Percentiles rank a stretch among this genome's conserved stretches.
Evolutionary conservation across 495 filamentous ascomycete species (phyloP).

Genomic region (Oidiodendron maius): DNA sequence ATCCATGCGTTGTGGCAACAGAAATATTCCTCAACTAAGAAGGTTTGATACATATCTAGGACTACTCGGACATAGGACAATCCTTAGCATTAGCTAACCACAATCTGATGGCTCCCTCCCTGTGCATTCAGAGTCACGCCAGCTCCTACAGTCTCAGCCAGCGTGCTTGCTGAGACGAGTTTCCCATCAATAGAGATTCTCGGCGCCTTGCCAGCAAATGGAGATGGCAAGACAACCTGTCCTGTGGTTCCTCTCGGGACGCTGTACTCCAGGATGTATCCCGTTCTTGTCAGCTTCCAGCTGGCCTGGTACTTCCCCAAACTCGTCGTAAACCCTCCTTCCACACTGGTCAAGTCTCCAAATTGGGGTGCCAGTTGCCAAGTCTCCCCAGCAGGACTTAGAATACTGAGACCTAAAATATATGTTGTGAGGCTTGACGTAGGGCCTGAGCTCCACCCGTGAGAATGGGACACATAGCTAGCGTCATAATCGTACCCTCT

Average conservation of each 20-base stretch:
- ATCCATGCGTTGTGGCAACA: too few relatives aligned
- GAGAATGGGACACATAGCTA: conserved; percentile 45
- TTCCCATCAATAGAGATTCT: conserved; percentile 23
- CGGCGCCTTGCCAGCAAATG: conserved; percentile 17
- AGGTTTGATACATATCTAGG: background rate
- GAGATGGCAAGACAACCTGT: conserved; percentile 16
- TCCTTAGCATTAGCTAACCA: conserved; percentile 7
- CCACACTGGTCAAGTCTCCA: conserved; percentile 45
- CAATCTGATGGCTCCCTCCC: conserved; percentile 16
- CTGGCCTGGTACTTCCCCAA: conserved; percentile 45
- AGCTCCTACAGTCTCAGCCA: conserved; percentile 3
- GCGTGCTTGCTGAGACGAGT: conserved; percentile 1
- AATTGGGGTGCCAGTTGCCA: conserved; percentile 56
- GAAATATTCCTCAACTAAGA: too few relatives aligned
- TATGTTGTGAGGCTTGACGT: conserved; percentile 52
- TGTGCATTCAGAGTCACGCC: conserved; percentile 4
- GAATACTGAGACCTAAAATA: conserved; percentile 49
- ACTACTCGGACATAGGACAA: background rate
- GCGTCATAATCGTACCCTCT: conserved; percentile 42
- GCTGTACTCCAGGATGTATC: conserved; percentile 20
- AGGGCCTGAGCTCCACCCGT: conserved; percentile 56
- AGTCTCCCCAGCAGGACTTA: conserved; percentile 39
- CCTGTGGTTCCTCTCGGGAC: conserved; percentile 28
- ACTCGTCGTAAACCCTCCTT: conserved; percentile 52
- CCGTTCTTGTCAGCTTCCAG: conserved; percentile 16